Conservation (phyloP, 345 rosid species). For the Eucalyptus sp. region DNA sequence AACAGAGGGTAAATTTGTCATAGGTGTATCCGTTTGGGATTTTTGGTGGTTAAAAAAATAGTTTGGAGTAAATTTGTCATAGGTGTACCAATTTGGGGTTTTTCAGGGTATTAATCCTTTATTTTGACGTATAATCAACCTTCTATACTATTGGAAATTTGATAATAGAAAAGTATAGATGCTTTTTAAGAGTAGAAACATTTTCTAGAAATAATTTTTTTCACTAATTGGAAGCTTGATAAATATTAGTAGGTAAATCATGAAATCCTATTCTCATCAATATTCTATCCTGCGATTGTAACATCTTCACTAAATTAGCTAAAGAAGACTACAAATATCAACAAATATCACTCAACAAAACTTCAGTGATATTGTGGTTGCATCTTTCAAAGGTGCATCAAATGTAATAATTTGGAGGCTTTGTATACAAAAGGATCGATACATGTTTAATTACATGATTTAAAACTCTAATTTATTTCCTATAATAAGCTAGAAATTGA, state of each 20-base stretch:
- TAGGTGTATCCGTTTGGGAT: accelerated
- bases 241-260: neutral
- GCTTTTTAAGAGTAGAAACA: neutral
- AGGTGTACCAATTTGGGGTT: accelerated
- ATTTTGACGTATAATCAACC: neutral
- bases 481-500: neutral
- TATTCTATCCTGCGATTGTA: accelerated
- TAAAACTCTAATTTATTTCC: neutral
- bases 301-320: neutral
- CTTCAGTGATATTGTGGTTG: accelerated
- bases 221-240: neutral
- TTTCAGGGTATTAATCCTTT: too few species aligned
- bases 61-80: too few species aligned
- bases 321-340: neutral
- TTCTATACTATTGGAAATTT: accelerated
- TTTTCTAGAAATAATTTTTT: neutral
- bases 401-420: neutral
- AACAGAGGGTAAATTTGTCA: too few species aligned
- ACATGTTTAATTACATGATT: neutral
- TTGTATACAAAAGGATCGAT: neutral
- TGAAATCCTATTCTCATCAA: neutral
- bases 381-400: neutral
- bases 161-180: neutral
- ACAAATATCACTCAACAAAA: neutral
- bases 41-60: accelerated